These are phyloP conservation scores for Didymella glomerata DNA, from an alignment of 2,329 filamentous ascomycete species.

Conservation along the genomic window DNA sequence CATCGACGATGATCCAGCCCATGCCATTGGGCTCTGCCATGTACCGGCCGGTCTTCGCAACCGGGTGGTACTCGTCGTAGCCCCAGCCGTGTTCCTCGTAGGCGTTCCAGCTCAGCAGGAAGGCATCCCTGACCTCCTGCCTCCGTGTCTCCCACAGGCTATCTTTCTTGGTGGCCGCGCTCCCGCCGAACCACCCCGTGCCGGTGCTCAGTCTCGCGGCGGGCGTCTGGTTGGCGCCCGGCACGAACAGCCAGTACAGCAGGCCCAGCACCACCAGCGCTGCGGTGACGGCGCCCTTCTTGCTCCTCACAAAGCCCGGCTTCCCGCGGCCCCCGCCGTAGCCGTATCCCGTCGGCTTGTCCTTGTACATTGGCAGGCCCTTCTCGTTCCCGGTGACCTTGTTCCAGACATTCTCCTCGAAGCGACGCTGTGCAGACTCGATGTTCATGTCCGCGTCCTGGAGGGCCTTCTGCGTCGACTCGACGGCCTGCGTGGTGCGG, in stretches of 20 bases:
- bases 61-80: conserved; percentile 88
- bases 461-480: conserved; percentile 33
- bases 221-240: conserved; percentile 50
- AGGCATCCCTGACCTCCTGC: conserved; percentile 85
- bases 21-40: conserved; percentile 85
- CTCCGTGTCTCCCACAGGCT: conserved; percentile 76
- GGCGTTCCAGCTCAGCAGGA: conserved; percentile 89
- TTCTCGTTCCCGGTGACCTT: conserved; percentile 67
- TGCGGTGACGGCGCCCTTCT: conserved; percentile 64
- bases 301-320: conserved; percentile 64
- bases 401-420: conserved; percentile 54
- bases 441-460: conserved; percentile 54
- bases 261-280: conserved; percentile 64
- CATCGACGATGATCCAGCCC: conserved; percentile 98
- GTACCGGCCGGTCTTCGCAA: conserved; percentile 78
- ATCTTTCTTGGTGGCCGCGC: conserved; percentile 39
- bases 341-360: conserved; percentile 86
- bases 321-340: conserved; percentile 62
- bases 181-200: conserved; percentile 38
- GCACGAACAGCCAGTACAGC: conserved; percentile 74
- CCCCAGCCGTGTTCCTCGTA: conserved; percentile 96
- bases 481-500: conserved; percentile 33
- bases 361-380: conserved; percentile 94
- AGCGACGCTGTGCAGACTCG: conserved; percentile 51
- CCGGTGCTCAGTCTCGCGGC: conserved; percentile 49